These are phyloP conservation scores for Acanthamoeba castellanii DNA, from an alignment of 208 protist species.

Conservation along the genomic window DNA sequence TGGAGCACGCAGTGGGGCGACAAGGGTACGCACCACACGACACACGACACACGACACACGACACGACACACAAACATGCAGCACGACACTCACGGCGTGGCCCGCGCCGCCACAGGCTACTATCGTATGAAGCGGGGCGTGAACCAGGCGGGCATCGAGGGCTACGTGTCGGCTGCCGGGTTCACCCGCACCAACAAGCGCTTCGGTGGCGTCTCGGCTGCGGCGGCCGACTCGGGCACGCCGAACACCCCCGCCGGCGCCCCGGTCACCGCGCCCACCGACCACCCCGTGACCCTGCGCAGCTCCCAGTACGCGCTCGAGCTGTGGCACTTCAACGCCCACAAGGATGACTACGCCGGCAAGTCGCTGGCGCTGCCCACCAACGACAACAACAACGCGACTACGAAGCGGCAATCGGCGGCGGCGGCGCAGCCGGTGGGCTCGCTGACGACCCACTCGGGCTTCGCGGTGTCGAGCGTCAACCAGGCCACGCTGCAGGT, in stretches of 20 bases:
- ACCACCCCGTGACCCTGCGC: background rate
- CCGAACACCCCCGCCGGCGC: background rate
- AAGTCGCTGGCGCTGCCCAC: background rate
- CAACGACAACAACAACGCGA: background rate
- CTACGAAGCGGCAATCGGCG: background rate
- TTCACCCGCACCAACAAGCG: slow-evolving; percentile 27
- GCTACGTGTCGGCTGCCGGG: background rate
- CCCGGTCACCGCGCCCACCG: background rate
- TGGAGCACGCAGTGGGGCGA: slow-evolving; percentile 15
- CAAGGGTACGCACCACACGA: background rate
- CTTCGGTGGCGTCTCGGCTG: background rate
- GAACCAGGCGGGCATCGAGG: background rate
- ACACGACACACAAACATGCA: too few relatives aligned
- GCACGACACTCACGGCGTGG: background rate
- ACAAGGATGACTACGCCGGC: background rate
- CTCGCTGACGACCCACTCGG: background rate
- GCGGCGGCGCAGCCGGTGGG: background rate
- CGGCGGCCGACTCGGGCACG: background rate
- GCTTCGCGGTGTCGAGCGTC: background rate
- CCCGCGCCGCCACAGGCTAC: background rate
- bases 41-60: too few relatives aligned
- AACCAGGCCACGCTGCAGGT: background rate
- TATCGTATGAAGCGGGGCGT: background rate
- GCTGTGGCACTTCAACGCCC: background rate
- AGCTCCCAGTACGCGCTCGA: background rate